A percentile compares a stretch with the other conserved stretches of the same genome.
Evolutionary conservation across 805 yeast genomes (phyloP).

Genomic region (Starmerella tilneyi): DNA sequence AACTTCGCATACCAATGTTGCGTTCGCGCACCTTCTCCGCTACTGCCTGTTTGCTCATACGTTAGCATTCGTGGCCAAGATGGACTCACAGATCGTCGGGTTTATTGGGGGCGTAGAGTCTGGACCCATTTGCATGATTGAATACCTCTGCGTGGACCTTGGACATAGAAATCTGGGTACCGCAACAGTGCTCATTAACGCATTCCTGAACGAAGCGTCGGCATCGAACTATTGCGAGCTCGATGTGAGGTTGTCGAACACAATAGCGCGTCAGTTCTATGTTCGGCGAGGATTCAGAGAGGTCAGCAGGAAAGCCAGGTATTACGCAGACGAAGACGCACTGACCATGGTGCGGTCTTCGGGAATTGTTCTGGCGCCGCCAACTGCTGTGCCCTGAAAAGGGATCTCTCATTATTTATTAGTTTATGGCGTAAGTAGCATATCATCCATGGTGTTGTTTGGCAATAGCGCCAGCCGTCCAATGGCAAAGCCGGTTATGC

Average conservation of each 20-base stretch:
- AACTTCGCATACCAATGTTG: slow-evolving; percentile 3
- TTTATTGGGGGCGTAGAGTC: slow-evolving; percentile 12
- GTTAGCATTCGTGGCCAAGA: slow-evolving; percentile 12
- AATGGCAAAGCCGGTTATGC: too few relatives aligned
- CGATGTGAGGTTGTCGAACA: slow-evolving; percentile 17
- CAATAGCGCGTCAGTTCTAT: slow-evolving; percentile 12
- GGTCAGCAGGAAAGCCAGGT: slow-evolving; percentile 5
- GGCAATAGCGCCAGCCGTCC: too few relatives aligned
- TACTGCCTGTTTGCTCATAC: slow-evolving; percentile 9
- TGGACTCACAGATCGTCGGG: slow-evolving; percentile 1
- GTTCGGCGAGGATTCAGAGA: slow-evolving; percentile 12
- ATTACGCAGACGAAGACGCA: slow-evolving; percentile 14
- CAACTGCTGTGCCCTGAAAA: too few relatives aligned
- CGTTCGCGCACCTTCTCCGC: slow-evolving; percentile 11
- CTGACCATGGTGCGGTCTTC: slow-evolving; percentile 12
- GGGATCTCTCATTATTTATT: too few relatives aligned
- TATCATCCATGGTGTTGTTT: too few relatives aligned
- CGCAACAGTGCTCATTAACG: slow-evolving; percentile 10
- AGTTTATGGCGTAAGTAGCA: too few relatives aligned
- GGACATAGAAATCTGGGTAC: slow-evolving; percentile 11
- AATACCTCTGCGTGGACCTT: slow-evolving; percentile 15
- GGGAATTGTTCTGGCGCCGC: not conserved
- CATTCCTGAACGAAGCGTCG: slow-evolving; percentile 2
- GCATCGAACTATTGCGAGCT: not conserved
- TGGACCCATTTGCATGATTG: slow-evolving; percentile 6